Conservation (phyloP, 2,329 filamentous ascomycete species). For the Helminthosporium solani region DNA sequence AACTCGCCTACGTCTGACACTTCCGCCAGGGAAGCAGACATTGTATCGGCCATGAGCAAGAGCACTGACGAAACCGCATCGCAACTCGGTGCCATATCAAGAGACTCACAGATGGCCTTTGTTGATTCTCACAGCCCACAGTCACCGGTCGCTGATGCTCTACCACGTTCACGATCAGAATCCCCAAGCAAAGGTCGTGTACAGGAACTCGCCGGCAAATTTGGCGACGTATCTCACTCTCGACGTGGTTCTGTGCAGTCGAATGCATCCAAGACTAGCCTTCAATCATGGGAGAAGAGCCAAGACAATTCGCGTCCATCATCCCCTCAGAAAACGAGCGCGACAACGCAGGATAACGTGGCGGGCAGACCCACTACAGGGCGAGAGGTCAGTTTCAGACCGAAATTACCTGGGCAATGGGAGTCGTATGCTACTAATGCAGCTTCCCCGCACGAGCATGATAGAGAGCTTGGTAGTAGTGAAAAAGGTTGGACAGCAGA, state of each 20-base stretch:
- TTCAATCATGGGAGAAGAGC: constrained; percentile 44
- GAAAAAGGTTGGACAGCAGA: constrained; percentile 2
- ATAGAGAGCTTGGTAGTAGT: constrained; percentile 20
- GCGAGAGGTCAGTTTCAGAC: constrained; percentile 49
- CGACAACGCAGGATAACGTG: constrained; percentile 18
- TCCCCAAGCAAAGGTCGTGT: constrained; percentile 54
- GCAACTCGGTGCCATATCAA: constrained; percentile 31
- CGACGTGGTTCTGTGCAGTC: constrained; percentile 50
- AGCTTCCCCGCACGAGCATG: constrained; percentile 34
- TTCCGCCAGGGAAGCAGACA: constrained; percentile 40
- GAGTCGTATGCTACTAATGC: constrained; percentile 50
- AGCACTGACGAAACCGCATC: constrained; percentile 22
- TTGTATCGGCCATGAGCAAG: constrained; percentile 31
- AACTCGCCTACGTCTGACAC: constrained; percentile 34
- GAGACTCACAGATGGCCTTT: constrained; percentile 38
- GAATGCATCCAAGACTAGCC: constrained; percentile 43
- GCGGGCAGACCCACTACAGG: constrained; percentile 28
- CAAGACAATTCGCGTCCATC: constrained; percentile 39
- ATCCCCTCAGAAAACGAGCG: constrained; percentile 30
- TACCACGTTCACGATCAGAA: constrained; percentile 41
- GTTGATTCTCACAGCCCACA: constrained; percentile 36
- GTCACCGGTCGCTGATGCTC: constrained; percentile 29
- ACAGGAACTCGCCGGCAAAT: constrained; percentile 53
- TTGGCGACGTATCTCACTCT: constrained; percentile 48
- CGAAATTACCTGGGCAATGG: constrained; percentile 56